Conservation (phyloP, 495 filamentous ascomycete species). For the Geoglossum glabrum region DNA sequence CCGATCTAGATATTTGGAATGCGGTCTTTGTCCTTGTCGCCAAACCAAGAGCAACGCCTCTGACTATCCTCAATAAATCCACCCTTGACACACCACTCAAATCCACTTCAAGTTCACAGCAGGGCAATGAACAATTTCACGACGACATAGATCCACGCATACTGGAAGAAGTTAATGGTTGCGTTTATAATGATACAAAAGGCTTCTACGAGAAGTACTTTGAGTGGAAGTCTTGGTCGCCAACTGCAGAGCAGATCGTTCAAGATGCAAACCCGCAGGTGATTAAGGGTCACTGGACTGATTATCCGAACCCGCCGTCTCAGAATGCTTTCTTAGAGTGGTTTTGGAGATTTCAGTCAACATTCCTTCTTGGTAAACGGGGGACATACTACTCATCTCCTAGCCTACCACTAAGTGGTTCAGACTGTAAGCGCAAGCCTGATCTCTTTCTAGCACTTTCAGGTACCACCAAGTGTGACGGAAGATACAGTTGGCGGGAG, state of each 20-base stretch:
- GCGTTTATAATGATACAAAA: neutral
- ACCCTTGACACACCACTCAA: neutral
- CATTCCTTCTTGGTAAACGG: no score
- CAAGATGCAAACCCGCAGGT: slow-evolving; percentile 1
- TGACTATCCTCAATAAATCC: neutral
- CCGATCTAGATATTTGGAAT: neutral
- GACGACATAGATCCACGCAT: neutral
- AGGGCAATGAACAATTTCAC: neutral
- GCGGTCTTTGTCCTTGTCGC: neutral
- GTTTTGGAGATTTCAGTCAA: no score
- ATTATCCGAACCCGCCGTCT: no score
- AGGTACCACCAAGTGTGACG: neutral
- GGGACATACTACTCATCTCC: no score
- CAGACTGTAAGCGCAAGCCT: no score
- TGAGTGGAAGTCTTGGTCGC: slow-evolving; percentile 2
- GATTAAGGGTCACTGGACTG: no score
- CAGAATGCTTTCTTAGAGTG: no score
- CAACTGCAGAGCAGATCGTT: slow-evolving; percentile 3
- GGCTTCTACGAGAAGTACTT: neutral
- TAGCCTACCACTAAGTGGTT: no score
- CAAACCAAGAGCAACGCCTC: neutral
- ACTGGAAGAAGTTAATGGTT: neutral
- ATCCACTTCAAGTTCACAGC: neutral
- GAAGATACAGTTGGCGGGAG: neutral
- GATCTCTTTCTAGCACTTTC: neutral